phyloP scores from a whole-genome alignment of 2,329 filamentous ascomycete species.

The Pyricularia sp. region DNA sequence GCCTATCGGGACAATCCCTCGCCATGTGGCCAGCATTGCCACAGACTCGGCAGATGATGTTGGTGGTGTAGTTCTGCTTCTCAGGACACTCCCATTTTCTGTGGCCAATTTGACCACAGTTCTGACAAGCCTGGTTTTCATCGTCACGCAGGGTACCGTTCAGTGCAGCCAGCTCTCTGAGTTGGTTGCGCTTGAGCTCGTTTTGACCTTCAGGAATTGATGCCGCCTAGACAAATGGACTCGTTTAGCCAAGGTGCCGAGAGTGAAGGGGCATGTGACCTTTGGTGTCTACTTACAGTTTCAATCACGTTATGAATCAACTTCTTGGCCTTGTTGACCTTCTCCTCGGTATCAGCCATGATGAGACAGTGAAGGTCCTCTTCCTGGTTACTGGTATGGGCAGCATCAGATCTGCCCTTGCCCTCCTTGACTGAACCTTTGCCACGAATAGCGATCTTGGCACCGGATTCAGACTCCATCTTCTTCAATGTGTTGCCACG shows the following conservation, averaged over 20 bases:
- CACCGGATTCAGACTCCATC: conserved; percentile 95
- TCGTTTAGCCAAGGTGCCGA: conserved; percentile 12
- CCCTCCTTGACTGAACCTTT: conserved; percentile 99
- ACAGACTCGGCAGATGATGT: conserved; percentile 97
- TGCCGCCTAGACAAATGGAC: conserved; percentile 56
- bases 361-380: conserved; percentile 98
- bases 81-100: conserved; percentile 98
- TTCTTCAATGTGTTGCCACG: conserved; percentile 99
- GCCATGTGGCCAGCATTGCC: conserved; percentile 98
- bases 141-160: conserved; percentile 99
- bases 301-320: conserved; percentile 98
- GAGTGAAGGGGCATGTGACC: neutral
- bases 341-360: conserved; percentile 99
- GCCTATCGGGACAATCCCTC: conserved; percentile 90
- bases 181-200: conserved; percentile 96
- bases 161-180: conserved; percentile 91
- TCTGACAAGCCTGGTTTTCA: conserved; percentile 98
- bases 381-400: conserved; percentile 99
- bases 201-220: conserved; percentile 98
- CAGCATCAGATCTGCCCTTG: conserved; percentile 96
- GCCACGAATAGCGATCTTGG: conserved; percentile 98
- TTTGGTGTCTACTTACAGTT: conserved; percentile 56
- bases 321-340: conserved; percentile 98
- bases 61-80: conserved; percentile 96
- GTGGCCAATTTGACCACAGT: conserved; percentile 97